Base-by-base conservation (phyloP, 129 eudicot species). In the Arctium minus region DNA sequence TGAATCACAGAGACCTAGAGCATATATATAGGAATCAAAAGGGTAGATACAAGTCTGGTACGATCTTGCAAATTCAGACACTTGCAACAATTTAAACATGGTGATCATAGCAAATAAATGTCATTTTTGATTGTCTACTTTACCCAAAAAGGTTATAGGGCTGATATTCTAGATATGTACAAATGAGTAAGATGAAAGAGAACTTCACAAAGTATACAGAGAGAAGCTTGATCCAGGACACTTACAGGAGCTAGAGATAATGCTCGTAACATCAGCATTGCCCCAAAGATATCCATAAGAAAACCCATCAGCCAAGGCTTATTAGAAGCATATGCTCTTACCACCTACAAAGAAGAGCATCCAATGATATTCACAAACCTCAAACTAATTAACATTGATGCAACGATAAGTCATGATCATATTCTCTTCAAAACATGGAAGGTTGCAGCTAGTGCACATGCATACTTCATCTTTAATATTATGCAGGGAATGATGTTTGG, bases 181-280 rank as follows among this genome's bases (percentile, higher is more conserved):
- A 31, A 10, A 42, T 17, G 76, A 78, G 42, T 36, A 64, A 1
- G 39, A 67, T 33, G 60, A 82, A 75, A 35, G 39, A 74, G n/a
- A 81, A 74, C 74, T 81, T 81, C 80, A 31, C 3, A 67, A 33
- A 33, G 40, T 35, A 74, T 70, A 75, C 42, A 68, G n/a, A 27
- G 31, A 68, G 76, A 48, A 60, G 76, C 53, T 36, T 75, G 76
- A 65, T 31, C 37, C 67, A 36, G 71, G 64, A 79, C n/a, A 83
- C 89, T 83, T 93, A 96, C 99, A 64, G 97, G 99, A 84, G 99
- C 99, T 72, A 86, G 95, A 83, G 98, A 96, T 83, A 96, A 90
- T 79, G 99, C 99, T 62, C 92, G 90, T 87, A 96, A 88, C 99
- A 93, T 96, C 88, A 96, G 84, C 38, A 93, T 0, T 75, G 99